Evolutionary conservation across 2,329 filamentous ascomycete species (phyloP).

Genomic region (Sporothrix inflata): DNA sequence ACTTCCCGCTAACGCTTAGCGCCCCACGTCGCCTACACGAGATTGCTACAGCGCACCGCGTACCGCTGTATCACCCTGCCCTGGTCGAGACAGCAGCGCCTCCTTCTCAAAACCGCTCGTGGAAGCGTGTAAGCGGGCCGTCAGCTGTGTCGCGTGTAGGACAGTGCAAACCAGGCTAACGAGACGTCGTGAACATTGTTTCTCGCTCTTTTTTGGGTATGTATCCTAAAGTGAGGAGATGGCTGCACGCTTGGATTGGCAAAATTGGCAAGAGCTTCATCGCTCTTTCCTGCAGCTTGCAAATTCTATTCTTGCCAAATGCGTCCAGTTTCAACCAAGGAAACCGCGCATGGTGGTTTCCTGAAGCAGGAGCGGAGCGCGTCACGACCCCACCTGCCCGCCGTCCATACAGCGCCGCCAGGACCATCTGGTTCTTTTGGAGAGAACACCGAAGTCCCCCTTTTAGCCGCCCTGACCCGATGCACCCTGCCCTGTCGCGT

Average conservation of each 20-base stretch:
- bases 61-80: constrained; percentile 21
- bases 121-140: constrained; percentile 11
- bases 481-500: constrained; percentile 27
- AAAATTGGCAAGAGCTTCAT: not conserved
- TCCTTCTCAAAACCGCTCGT: constrained; percentile 10
- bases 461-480: constrained; percentile 32
- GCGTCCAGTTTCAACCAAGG: constrained; percentile 1
- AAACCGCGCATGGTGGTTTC: constrained; percentile 26
- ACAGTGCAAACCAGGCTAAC: not conserved
- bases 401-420: constrained; percentile 12
- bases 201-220: not conserved
- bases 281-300: not conserved
- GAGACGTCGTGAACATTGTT: not conserved
- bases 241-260: not conserved
- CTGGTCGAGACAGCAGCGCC: not conserved
- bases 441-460: constrained; percentile 1
- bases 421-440: not conserved
- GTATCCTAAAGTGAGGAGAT: too few relatives aligned
- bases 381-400: constrained; percentile 31
- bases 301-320: constrained; percentile 10
- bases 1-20: constrained; percentile 18
- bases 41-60: constrained; percentile 19
- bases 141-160: constrained; percentile 16
- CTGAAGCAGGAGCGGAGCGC: constrained; percentile 31
- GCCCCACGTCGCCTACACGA: not conserved